A percentile compares a stretch with the other conserved stretches of the same genome.
These are phyloP conservation scores for Parasarocladium wereldwijsianum DNA, from an alignment of 2,329 filamentous ascomycete species.

Conservation along the genomic window DNA sequence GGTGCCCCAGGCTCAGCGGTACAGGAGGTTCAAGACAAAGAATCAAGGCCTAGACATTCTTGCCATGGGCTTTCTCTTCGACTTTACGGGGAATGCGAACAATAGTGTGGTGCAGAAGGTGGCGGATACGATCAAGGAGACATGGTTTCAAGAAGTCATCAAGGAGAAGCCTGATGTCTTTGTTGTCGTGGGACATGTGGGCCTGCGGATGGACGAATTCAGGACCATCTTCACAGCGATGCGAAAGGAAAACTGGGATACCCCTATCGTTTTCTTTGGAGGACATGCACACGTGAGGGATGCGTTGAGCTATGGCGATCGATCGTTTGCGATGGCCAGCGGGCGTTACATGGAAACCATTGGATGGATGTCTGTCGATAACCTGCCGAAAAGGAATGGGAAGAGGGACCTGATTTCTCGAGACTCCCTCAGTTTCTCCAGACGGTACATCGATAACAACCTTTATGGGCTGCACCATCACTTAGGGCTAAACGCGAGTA, in stretches of 20 bases:
- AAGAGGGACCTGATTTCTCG: conserved; percentile 14
- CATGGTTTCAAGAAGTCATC: conserved; percentile 82
- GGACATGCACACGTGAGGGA: conserved; percentile 86
- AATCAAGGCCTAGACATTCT: conserved; percentile 72
- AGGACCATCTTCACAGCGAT: conserved; percentile 65
- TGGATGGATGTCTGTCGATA: conserved; percentile 79
- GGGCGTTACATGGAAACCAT: conserved; percentile 92
- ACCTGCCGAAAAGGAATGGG: conserved; percentile 25
- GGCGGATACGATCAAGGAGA: conserved; percentile 62
- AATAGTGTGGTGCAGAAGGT: conserved; percentile 78
- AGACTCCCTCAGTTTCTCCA: conserved; percentile 44
- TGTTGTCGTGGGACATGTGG: conserved; percentile 73
- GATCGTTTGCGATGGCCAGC: conserved; percentile 67
- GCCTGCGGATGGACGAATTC: conserved; percentile 68
- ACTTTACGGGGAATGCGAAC: conserved; percentile 82
- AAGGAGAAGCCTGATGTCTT: conserved; percentile 78
- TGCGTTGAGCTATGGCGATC: conserved; percentile 63
- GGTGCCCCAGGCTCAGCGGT: conserved; percentile 67
- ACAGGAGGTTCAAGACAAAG: conserved; percentile 81
- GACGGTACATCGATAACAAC: conserved; percentile 91
- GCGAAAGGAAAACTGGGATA: conserved; percentile 60
- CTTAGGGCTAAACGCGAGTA: conserved; percentile 52
- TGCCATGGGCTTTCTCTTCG: conserved; percentile 88
- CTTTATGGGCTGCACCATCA: conserved; percentile 73
- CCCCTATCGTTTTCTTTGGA: conserved; percentile 81